phyloP scores from a whole-genome alignment of 1,284 basidiomycete species.

The Peniophora sp. region DNA sequence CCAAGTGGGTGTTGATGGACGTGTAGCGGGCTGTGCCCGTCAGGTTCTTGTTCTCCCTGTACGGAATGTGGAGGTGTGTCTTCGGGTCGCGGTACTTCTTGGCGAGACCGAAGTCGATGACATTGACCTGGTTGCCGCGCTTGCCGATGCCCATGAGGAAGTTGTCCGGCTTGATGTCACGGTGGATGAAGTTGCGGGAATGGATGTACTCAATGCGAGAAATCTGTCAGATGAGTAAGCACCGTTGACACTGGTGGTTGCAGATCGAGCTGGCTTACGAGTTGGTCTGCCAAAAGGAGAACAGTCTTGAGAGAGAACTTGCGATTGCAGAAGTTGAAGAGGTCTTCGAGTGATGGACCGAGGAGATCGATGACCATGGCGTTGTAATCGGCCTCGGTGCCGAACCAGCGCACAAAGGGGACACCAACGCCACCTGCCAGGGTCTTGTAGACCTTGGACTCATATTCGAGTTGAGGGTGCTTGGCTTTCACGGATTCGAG shows the following conservation, averaged over 20 bases:
- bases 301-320: constrained; percentile 98
- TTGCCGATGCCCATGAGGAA: constrained; percentile 99
- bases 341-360: constrained; percentile 94
- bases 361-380: constrained; percentile 99
- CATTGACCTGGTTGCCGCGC: constrained; percentile 98
- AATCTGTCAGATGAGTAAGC: constrained; percentile 48
- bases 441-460: constrained; percentile 95
- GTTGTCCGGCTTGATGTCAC: constrained; percentile 99
- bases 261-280: constrained; percentile 47
- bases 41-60: constrained; percentile 99
- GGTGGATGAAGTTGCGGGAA: constrained; percentile 99
- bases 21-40: constrained; percentile 99
- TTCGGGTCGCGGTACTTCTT: constrained; percentile 99
- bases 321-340: constrained; percentile 99
- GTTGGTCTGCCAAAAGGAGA: constrained; percentile 91
- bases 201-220: constrained; percentile 99
- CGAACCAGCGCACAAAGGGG: constrained; percentile 97
- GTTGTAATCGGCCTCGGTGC: constrained; percentile 99
- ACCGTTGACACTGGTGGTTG: constrained; percentile 10
- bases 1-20: constrained; percentile 98
- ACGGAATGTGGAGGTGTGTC: constrained; percentile 98
- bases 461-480: constrained; percentile 99
- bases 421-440: constrained; percentile 97
- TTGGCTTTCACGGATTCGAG: constrained; percentile 99
- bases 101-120: constrained; percentile 98